These are phyloP conservation scores for Suillus placidus DNA, from an alignment of 768 basidiomycete genomes.

Conservation along the genomic window DNA sequence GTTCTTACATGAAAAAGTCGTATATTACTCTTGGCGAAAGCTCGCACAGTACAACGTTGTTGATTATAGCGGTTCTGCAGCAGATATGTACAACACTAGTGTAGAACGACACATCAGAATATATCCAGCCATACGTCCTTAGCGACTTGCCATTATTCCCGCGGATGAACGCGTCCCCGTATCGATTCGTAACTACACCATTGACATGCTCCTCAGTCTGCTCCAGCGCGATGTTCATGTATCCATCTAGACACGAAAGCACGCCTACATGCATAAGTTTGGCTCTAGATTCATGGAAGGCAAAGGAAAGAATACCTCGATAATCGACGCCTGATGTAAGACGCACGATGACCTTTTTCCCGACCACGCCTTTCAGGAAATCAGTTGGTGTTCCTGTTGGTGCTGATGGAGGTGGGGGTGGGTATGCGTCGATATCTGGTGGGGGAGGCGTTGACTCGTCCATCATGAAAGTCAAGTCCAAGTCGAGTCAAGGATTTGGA, in stretches of 20 bases:
- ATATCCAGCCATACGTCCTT: constrained; percentile 12
- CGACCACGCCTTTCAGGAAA: constrained; percentile 93
- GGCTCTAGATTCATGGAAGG: neutral
- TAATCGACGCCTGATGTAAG: constrained; percentile 94
- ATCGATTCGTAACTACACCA: constrained; percentile 82
- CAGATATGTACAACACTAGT: constrained; percentile 78
- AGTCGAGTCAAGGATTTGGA: constrained; percentile 16
- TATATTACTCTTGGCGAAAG: neutral
- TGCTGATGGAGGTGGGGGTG: constrained; percentile 51
- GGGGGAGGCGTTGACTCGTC: constrained; percentile 38
- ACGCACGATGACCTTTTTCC: constrained; percentile 92
- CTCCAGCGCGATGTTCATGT: constrained; percentile 99
- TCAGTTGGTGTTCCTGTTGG: constrained; percentile 85
- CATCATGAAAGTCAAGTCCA: constrained; percentile 18
- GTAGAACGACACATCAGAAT: neutral
- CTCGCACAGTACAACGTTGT: neutral
- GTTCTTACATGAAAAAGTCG: neutral
- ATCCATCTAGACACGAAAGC: constrained; percentile 94
- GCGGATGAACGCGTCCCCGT: constrained; percentile 94
- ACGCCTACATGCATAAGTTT: constrained; percentile 57
- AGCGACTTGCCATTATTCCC: constrained; percentile 80
- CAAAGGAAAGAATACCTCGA: constrained; percentile 55
- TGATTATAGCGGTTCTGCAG: constrained; percentile 58
- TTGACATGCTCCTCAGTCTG: constrained; percentile 96
- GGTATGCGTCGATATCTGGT: constrained; percentile 38